Evolutionary conservation across 1,284 basidiomycete species (phyloP), one percentile per base, ranked within the genome.

Genomic region (Tilletia horrida): DNA sequence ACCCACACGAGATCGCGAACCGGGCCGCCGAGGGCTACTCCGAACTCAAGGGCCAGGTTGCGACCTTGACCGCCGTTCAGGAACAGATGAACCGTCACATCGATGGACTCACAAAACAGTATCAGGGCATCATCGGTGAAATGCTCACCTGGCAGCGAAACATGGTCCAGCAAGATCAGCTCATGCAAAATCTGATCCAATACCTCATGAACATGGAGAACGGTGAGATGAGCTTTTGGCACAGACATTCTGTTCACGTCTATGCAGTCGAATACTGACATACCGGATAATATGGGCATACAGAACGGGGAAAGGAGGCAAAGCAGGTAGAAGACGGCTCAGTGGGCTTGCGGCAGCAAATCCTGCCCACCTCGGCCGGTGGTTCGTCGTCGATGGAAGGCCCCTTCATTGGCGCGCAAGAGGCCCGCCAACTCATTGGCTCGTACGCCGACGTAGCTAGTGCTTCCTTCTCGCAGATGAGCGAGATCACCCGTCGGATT

Each of bases 131-230:
- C 47, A 86, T 92, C 29, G 86, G 87, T 69, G 91, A 92, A 83
- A 89, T 93, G 86, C 88, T 90, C 73, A 87, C 87, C 64, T 90
- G 92, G 79, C 91, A 92, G 83, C 84, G 89, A 68, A 90, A 89
- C 75, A 89, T 91, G 87, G 89, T 90, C 40, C 89, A 91, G 82
- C 91, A 93, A 84, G 91, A 93, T 73, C 87, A 87, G 63, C 82
- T 92, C 69, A 90, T 92, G 87, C 90, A 92, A 83, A 88, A 87
- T 73, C 82, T 93, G 70, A 89, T 93, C 73, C 88, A 89, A 73
- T 91, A 91, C 81, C 89, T 91, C 80, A 84, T 92, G 76, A 88
- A 89, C 75, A 84, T 87, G 76, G 62, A 47, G 9, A 50, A 47
- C 21, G 47, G 29, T 61, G 35, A 25, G 47, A n/a, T 61, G 35